phyloP scores from a whole-genome alignment of 805 yeast genomes.

The Groenewaldozyma salmanticensis region DNA sequence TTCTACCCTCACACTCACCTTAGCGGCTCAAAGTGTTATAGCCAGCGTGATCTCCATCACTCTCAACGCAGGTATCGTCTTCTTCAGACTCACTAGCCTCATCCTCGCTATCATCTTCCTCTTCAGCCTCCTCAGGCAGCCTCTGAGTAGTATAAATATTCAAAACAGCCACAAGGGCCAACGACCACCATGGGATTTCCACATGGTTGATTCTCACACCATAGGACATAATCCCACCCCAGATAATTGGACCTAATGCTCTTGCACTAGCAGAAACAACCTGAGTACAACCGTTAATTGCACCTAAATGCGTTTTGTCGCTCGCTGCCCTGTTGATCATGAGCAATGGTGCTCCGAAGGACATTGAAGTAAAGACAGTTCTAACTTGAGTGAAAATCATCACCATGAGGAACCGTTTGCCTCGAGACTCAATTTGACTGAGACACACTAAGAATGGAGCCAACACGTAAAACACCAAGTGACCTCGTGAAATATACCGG shows the following conservation, averaged over 20 bases:
- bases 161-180: constrained; percentile 9
- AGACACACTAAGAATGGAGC: constrained; percentile 42
- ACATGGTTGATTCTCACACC: constrained; percentile 20
- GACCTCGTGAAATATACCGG: constrained; percentile 31
- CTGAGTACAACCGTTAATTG: constrained; percentile 49
- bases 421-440: constrained; percentile 20
- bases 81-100: not conserved
- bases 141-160: constrained; percentile 16
- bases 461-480: constrained; percentile 37
- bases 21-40: no score
- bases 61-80: no score
- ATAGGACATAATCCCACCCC: constrained; percentile 41
- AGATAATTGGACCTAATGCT: constrained; percentile 44
- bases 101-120: constrained; percentile 14
- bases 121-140: constrained; percentile 22
- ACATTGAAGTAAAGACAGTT: constrained; percentile 36
- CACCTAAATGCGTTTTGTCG: constrained; percentile 42
- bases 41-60: no score
- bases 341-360: constrained; percentile 44
- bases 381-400: constrained; percentile 24
- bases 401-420: constrained; percentile 13
- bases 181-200: constrained; percentile 20
- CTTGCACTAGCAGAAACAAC: constrained; percentile 46
- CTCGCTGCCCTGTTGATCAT: constrained; percentile 47
- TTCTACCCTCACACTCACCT: no score